Evolutionary conservation across 805 yeast genomes (phyloP).

Genomic region (Jamesozyma piceae): DNA sequence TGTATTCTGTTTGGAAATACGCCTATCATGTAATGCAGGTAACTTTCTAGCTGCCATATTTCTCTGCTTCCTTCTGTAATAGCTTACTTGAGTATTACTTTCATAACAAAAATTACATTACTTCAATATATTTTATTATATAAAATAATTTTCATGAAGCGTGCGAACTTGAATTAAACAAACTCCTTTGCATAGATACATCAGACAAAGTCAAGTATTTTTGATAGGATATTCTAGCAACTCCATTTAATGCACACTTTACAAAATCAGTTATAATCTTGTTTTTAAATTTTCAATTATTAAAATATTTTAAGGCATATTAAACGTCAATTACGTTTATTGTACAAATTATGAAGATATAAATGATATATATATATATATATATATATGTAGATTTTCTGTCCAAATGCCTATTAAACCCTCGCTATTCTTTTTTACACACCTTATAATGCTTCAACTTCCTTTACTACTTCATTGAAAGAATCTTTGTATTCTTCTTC

Average conservation of each 20-base stretch:
- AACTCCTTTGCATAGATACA: too few relatives aligned
- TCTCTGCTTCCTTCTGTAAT: not conserved
- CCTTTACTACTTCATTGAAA: slow-evolving; percentile 90
- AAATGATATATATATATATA: too few relatives aligned
- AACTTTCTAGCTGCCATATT: not conserved
- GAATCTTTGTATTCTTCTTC: slow-evolving; percentile 85
- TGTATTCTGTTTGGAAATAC: not conserved
- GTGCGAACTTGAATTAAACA: not conserved
- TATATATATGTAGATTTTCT: not conserved
- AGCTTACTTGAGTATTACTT: too few relatives aligned
- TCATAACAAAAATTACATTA: too few relatives aligned
- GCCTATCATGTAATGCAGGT: not conserved
- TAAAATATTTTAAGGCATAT: not conserved
- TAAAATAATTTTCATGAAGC: not conserved
- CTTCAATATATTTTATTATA: too few relatives aligned
- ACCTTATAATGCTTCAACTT: slow-evolving; percentile 40
- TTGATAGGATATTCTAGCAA: too few relatives aligned
- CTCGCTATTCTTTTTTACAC: not conserved
- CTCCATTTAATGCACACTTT: too few relatives aligned
- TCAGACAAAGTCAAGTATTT: too few relatives aligned
- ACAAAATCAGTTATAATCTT: too few relatives aligned
- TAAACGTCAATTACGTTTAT: slow-evolving; percentile 2
- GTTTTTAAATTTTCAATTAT: too few relatives aligned
- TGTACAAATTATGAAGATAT: slow-evolving; percentile 3
- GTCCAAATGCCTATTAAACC: slow-evolving; percentile 1